Evolutionary conservation across 2,329 filamentous ascomycete species (phyloP).

Genomic region (Shiraia sp.): DNA sequence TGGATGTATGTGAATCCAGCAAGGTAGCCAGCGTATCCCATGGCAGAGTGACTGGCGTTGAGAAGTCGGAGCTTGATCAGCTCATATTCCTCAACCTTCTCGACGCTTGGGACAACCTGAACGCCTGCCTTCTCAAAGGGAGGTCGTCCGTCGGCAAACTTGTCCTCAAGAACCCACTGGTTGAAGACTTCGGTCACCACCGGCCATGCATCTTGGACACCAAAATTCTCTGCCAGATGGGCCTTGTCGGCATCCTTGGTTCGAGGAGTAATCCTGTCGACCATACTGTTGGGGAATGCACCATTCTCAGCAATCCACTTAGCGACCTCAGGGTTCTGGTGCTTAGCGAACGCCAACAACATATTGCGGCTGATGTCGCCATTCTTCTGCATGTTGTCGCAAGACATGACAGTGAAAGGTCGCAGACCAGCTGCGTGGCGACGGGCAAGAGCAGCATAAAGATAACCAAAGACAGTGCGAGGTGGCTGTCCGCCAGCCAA

Average conservation of each 20-base stretch:
- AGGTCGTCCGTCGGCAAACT: conserved; percentile 32
- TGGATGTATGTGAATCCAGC: conserved; percentile 32
- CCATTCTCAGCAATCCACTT: conserved; percentile 31
- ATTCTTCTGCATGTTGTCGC: conserved; percentile 39
- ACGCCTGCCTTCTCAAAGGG: conserved; percentile 35
- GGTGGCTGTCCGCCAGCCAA: conserved; percentile 25
- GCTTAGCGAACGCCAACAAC: conserved; percentile 27
- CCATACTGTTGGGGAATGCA: conserved; percentile 38
- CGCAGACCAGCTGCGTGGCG: conserved; percentile 30
- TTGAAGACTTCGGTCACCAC: conserved; percentile 35
- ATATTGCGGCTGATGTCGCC: conserved; percentile 33
- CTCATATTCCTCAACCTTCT: conserved; percentile 34
- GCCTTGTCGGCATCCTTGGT: conserved; percentile 27
- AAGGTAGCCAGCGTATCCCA: conserved; percentile 32
- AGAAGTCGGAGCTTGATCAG: conserved; percentile 34
- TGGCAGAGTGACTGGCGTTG: conserved; percentile 32
- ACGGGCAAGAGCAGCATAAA: conserved; percentile 27
- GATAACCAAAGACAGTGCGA: conserved; percentile 32
- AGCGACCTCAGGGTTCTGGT: conserved; percentile 28
- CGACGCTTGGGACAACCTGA: conserved; percentile 30
- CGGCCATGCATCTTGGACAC: conserved; percentile 31
- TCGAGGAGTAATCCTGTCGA: conserved; percentile 34
- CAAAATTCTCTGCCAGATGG: conserved; percentile 25
- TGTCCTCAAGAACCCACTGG: conserved; percentile 37
- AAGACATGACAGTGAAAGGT: conserved; percentile 35